These are phyloP conservation scores for Sporothrix pallida DNA, from an alignment of 2,329 filamentous ascomycete species.

Conservation along the genomic window DNA sequence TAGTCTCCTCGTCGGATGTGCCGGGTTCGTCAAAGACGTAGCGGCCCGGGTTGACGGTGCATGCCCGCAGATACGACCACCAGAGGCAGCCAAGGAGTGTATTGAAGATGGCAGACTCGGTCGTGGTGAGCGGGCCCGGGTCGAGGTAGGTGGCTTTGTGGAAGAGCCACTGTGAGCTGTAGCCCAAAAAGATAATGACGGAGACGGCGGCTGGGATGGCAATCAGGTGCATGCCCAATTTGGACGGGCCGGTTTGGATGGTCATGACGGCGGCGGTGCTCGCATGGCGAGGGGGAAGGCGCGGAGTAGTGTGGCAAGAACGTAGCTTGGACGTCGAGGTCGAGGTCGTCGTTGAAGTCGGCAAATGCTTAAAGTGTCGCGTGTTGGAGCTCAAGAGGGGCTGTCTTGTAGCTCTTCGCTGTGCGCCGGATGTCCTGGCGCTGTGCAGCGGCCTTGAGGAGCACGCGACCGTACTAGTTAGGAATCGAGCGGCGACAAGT, in stretches of 20 bases:
- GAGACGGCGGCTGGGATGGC: constrained; percentile 71
- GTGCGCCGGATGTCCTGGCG: background rate
- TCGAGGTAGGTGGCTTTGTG: constrained; percentile 61
- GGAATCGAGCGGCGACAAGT: background rate
- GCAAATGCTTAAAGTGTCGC: background rate
- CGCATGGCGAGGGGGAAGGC: background rate
- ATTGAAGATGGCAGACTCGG: constrained; percentile 70
- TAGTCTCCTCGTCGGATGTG: background rate
- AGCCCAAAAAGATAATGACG: constrained; percentile 72
- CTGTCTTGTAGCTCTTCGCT: background rate
- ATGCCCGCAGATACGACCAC: constrained; percentile 70
- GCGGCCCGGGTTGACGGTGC: constrained; percentile 63
- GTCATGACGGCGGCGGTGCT: constrained; percentile 18
- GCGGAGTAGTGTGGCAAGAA: background rate
- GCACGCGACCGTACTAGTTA: background rate
- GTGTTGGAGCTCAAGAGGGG: too few relatives aligned
- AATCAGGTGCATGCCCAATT: constrained; percentile 57
- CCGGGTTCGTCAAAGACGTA: constrained; percentile 50
- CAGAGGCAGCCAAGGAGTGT: constrained; percentile 66
- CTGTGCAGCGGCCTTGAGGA: background rate
- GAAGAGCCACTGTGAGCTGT: constrained; percentile 75
- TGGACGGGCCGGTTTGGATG: constrained; percentile 46
- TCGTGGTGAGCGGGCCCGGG: constrained; percentile 63
- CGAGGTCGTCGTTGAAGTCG: background rate
- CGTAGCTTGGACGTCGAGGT: background rate